Evolutionary conservation across 371 early-diverging fungal species (phyloP), one percentile per base, ranked within the genome.

Genomic region (Encephalitozoon cuniculi): DNA sequence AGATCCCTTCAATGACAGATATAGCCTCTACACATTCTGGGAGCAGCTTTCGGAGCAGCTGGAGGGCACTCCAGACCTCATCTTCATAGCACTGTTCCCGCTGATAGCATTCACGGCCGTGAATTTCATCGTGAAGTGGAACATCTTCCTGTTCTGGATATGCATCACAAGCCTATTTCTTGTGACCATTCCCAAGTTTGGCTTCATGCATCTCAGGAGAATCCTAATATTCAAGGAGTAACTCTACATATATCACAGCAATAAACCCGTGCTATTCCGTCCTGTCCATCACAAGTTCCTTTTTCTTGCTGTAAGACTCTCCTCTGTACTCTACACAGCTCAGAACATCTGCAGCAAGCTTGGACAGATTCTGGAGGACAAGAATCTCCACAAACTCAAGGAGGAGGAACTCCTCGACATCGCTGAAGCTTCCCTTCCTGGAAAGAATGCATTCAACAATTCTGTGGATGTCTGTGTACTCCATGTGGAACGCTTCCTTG

Each of bases 31-130:
- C 39, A 84, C 86, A 26, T 83, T 86, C 67, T 86, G 86, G 86
- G 86, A 86, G 68, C 86, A 86, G 67, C 64, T 86, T 59, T 67
- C 73, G 41, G 83, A 82, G 52, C 86, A 86, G 53, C 64, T 83
- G 12, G 78, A 76, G 34, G 70, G 71, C 21, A 63, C 81, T 9
- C 53, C 77, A n/a, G 72, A 75, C 8, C 66, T 83, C 32, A 79
- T 72, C 34, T 86, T 86, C 74, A 75, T 83, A 40, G 55, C 82
- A 28, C 25, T 83, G 0, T 84, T 79, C 64, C 86, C 86, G 0
- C 53, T 81, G 30, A 40, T 84, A 4, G 64, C 83, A 32, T 86
- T 86, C 65, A 65, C 82, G 4, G 49, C 79, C 23, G 74, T 76
- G 0, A 79, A 67, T 41, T 54, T 78, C 37, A 40, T 86, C 6